Conservation (phyloP, 1,284 basidiomycete genomes). For the Melampsora abietis-canadensis region DNA sequence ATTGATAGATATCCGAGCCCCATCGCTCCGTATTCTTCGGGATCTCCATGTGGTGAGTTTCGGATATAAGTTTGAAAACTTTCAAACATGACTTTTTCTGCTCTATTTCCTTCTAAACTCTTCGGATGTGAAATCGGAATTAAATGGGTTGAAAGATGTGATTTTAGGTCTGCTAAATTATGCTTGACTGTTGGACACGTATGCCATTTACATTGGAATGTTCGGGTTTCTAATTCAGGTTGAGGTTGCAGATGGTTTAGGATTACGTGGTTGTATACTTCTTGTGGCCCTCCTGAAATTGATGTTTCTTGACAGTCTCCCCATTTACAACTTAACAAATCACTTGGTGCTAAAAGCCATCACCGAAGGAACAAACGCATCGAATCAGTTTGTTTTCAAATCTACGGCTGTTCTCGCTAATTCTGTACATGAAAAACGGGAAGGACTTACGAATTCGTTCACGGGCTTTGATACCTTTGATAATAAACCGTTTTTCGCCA, state of each 20-base stretch:
- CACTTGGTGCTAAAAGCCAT: not conserved
- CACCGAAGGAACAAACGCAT: constrained; percentile 2
- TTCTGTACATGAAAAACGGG: too few relatives aligned
- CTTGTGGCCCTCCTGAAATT: too few relatives aligned
- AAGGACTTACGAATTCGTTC: constrained; percentile 8
- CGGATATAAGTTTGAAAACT: not conserved
- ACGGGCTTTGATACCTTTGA: constrained; percentile 27
- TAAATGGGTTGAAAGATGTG: not conserved
- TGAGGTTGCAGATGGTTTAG: too few relatives aligned
- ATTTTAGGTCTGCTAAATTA: not conserved
- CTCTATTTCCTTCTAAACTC: not conserved
- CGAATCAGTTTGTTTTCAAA: not conserved
- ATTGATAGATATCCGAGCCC: constrained; percentile 34
- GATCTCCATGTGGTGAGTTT: not conserved
- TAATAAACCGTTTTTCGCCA: constrained; percentile 38
- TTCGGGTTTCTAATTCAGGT: too few relatives aligned
- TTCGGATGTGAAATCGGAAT: not conserved
- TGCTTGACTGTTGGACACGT: not conserved
- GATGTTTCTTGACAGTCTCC: too few relatives aligned
- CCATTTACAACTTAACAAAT: not conserved
- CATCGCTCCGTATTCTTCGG: constrained; percentile 3
- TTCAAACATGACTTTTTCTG: not conserved
- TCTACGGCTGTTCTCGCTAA: too few relatives aligned
- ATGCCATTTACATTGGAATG: too few relatives aligned
- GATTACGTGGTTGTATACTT: too few relatives aligned